Conservation (phyloP, 2,329 filamentous ascomycete genomes). For the Nemania sp. region DNA sequence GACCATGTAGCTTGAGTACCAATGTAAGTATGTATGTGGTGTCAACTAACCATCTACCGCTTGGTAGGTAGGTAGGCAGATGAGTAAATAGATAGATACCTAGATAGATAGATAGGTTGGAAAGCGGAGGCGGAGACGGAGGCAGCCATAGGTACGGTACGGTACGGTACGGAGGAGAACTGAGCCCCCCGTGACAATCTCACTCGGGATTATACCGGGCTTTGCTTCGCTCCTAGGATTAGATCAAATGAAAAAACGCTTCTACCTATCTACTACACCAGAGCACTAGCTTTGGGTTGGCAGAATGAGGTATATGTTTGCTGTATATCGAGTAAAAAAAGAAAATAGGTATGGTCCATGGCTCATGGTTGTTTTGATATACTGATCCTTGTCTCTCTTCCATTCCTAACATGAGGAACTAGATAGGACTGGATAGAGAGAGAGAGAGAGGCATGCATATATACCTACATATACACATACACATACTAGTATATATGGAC, state of each 20-base stretch:
- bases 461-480: not conserved
- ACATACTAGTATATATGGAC: too few relatives aligned
- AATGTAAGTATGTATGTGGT: not conserved
- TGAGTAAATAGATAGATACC: not conserved
- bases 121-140: too few relatives aligned
- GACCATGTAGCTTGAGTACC: not conserved
- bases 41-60: slow-evolving; percentile 12
- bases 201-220: slow-evolving; percentile 22
- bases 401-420: not conserved
- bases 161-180: not conserved
- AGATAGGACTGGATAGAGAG: not conserved
- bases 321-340: not conserved
- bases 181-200: slow-evolving; percentile 21
- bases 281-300: slow-evolving; percentile 26
- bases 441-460: not conserved
- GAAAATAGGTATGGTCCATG: not conserved
- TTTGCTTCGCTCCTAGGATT: not conserved
- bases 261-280: not conserved
- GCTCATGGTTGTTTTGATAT: not conserved
- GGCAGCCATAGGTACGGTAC: slow-evolving; percentile 10
- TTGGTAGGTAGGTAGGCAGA: not conserved
- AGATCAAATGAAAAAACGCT: not conserved
- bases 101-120: too few relatives aligned
- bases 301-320: not conserved
- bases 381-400: not conserved